Conservation (phyloP, 108 stramenopile genomes). For the Skeletonema menzelii region DNA sequence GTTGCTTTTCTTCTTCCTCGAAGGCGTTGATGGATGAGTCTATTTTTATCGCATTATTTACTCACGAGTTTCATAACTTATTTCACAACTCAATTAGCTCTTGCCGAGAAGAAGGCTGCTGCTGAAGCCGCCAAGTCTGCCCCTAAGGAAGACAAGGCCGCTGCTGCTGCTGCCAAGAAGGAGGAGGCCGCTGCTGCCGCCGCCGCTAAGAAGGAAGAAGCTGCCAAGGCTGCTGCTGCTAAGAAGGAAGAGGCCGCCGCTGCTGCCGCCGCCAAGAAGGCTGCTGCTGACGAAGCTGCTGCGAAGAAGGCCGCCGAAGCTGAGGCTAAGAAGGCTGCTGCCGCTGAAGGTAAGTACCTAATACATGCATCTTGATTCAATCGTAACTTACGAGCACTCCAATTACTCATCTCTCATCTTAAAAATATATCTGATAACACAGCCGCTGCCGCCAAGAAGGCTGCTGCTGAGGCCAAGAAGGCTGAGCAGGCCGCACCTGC, state of each 20-base stretch:
- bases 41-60: neutral
- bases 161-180: slow-evolving; percentile 1
- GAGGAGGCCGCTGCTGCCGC: slow-evolving; percentile 7
- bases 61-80: neutral
- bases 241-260: slow-evolving; percentile 9
- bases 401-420: neutral
- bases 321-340: slow-evolving; percentile 17
- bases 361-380: slow-evolving; percentile 1
- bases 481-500: slow-evolving; percentile 2
- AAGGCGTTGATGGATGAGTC: neutral
- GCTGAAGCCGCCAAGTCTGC: slow-evolving; percentile 12
- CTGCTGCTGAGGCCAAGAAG: slow-evolving; percentile 20
- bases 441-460: slow-evolving; percentile 35
- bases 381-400: neutral
- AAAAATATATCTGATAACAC: neutral
- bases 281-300: neutral
- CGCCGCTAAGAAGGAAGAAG: slow-evolving; percentile 20
- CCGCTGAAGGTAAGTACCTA: slow-evolving; percentile 18
- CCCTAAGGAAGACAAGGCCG: slow-evolving; percentile 16
- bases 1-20: neutral
- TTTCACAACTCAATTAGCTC: neutral
- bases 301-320: slow-evolving; percentile 26
- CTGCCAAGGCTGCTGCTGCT: slow-evolving; percentile 26
- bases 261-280: slow-evolving; percentile 21
- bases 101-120: slow-evolving; percentile 5